Conservation (phyloP, 129 eudicot genomes). For the carrot (Daucus carota) region DNA sequence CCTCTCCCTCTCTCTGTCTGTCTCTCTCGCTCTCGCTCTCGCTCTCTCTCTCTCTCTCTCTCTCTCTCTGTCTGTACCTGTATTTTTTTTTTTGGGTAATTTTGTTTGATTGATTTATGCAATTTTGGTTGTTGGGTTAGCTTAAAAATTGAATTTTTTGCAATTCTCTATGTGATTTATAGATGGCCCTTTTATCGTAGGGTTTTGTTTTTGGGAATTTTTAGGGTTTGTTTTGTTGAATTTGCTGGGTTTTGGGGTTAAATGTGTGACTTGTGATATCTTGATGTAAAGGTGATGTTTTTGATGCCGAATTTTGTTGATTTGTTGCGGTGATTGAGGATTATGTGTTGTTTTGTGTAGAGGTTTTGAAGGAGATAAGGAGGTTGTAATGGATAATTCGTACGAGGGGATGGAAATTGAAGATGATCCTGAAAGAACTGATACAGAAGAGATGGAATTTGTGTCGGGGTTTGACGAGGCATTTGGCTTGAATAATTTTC, state of each 20-base stretch:
- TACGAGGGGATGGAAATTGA: slow-evolving; percentile 22
- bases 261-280: slow-evolving; percentile 32
- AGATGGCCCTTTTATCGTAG: background rate
- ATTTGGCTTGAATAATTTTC: background rate
- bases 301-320: background rate
- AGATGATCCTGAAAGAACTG: slow-evolving; percentile 17
- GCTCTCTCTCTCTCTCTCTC: background rate
- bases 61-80: background rate
- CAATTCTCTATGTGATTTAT: background rate
- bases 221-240: slow-evolving; percentile 14
- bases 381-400: background rate
- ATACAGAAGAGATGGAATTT: slow-evolving; percentile 18
- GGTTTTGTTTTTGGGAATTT: slow-evolving; percentile 11
- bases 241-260: slow-evolving; percentile 6
- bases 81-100: background rate
- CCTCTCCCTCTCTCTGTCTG: background rate
- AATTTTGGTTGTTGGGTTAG: background rate
- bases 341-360: slow-evolving; percentile 59
- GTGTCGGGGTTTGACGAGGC: slow-evolving; percentile 3
- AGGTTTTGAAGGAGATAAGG: slow-evolving; percentile 32
- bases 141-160: background rate
- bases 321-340: slow-evolving; percentile 40
- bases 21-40: background rate
- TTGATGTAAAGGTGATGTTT: slow-evolving; percentile 4
- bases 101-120: background rate